Base-by-base conservation (phyloP, 306 rosid species). In the Begonia loranthoides region DNA sequence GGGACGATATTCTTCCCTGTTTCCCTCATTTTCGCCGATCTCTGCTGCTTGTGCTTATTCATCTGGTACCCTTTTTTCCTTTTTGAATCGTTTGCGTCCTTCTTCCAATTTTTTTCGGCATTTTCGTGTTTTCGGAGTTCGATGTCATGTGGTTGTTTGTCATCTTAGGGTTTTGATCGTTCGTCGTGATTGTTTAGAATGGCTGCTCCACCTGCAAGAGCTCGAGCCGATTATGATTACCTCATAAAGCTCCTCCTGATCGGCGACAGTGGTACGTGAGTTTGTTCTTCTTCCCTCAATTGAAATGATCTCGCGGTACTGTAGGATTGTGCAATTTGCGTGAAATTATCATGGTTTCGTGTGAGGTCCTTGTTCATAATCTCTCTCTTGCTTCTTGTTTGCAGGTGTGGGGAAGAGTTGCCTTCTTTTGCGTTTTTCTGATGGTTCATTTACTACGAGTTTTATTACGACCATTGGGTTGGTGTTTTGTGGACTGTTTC, bases 331-430 rank as follows among this genome's bases (percentile, higher is more conserved):
- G 47, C 13, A 43, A 10, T 43, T 43, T 15, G 21, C 12, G 21
- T 19, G 50, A 28, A 28, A 28, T 28, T 28, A 28, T 28, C 36
- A 28, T 28, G 36, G 36, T 28, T 28, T 28, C 9, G 17, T 14
- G 45, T 39, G 17, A 19, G 19, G 21, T 49, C 21, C 40, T 17
- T 44, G 15, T 48, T 12, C 44, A 17, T 58, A 21, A 22, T 56
- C 15, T 55, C 34, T 61, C 15, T 60, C 36, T 13, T 59, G 24
- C 22, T 21, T 28, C 13, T 43, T 46, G 53, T 19, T 48, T 59
- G 49, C 77, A 84, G 97, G 97, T 77, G 97, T 88, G 62, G 95
- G 97, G 70, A 88, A 88, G 69, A 88, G 97, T 88, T 88, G 97
- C 68, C 87, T 88, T 70, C 93, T 88, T 50, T 58, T 88, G 84